Evolutionary conservation across 2,329 filamentous ascomycete genomes (phyloP).

Genomic region (Fusarium staphyleae): DNA sequence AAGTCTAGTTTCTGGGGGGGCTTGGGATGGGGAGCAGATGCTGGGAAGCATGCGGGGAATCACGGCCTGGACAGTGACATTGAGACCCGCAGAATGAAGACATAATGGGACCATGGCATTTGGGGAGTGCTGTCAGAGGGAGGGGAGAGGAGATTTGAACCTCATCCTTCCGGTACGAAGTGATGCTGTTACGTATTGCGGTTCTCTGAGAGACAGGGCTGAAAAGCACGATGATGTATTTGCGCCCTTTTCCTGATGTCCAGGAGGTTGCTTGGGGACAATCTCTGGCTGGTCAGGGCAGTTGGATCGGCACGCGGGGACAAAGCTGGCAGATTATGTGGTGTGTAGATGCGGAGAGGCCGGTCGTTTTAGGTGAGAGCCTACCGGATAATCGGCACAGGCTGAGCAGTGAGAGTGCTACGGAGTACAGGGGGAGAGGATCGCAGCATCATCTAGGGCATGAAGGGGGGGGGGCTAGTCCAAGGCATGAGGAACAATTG

Average conservation of each 20-base stretch:
- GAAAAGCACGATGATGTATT: too few relatives aligned
- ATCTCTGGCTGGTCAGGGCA: neutral
- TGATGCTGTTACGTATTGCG: too few relatives aligned
- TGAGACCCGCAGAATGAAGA: neutral
- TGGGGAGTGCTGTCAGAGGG: neutral
- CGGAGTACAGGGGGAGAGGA: neutral
- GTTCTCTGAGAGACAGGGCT: too few relatives aligned
- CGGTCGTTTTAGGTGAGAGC: conserved; percentile 8
- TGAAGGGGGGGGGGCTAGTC: too few relatives aligned
- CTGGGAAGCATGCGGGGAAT: conserved; percentile 17
- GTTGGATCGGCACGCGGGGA: neutral
- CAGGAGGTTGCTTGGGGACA: neutral
- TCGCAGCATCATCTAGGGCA: neutral
- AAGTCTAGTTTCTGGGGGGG: neutral
- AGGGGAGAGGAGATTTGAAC: too few relatives aligned
- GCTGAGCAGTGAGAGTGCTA: neutral
- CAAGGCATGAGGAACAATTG: too few relatives aligned
- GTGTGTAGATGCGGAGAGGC: conserved; percentile 32
- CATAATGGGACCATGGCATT: neutral
- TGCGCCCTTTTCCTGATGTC: too few relatives aligned
- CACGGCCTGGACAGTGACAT: neutral
- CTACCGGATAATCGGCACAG: conserved; percentile 34
- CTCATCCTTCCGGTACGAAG: too few relatives aligned
- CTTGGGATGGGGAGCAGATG: neutral
- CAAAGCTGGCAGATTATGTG: neutral